Evolutionary conservation across 2,329 filamentous ascomycete species (phyloP), one percentile per base, ranked within the genome.

Genomic region (Balansia obtecta): DNA sequence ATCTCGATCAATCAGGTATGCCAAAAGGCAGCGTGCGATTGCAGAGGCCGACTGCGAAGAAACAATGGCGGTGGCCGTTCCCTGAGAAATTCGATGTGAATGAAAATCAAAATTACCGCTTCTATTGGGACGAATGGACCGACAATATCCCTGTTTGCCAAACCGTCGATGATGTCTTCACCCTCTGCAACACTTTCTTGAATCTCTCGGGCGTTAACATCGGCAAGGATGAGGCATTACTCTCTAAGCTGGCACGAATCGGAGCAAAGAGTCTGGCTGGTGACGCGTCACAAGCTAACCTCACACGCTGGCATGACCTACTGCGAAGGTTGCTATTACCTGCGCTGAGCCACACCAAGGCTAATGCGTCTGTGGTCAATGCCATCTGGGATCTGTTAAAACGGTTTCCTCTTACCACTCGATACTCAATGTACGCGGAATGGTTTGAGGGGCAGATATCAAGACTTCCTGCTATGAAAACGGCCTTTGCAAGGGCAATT

Each of bases 61-160:
- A 85, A 60, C 75, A 80, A 15, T 72, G 93, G 55, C 80, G 86
- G 54, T 96, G 91, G 91, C 86, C 89, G 4, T 84, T 85, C 58
- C 80, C 88, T 5, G 90, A 95, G 58, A 83, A 80, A 57, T 76
- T 76, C 55, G 87, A 93, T 60, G 81, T 80, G 27, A 83, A 82
- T 50, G 87, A 89, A 57, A 83, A 83, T 18, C 76, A 77, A n/a
- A 79, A 86, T 48, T 97, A 96, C 64, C 81, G 86, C 34, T 97
- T 94, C 63, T 98, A 98, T 66, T 96, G 93, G 83, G 89, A 95
- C 52, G 93, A 97, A 58, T 98, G 93, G 93, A 77, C 83, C 2
- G 91, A 97, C 66, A 95, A 93, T 55, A 76, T 98, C 44, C 94
- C 93, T 0, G 71, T 95, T 18, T 98, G 93, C 62, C 90, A 95